Conservation (phyloP, 345 rosid species). For the Dipteronia sinensis region DNA sequence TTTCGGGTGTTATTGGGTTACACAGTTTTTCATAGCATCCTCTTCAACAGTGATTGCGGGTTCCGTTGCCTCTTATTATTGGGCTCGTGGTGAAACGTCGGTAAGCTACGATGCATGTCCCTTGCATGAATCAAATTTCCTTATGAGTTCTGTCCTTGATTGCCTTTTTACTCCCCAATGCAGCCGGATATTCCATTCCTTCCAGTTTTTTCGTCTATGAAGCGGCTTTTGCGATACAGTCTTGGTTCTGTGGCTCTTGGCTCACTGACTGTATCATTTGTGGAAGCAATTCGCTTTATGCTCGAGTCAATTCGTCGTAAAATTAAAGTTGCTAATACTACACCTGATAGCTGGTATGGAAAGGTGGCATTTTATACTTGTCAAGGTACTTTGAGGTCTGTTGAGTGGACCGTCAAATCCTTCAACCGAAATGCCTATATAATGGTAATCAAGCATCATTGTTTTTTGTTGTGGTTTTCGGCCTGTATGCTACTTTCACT, state of each 20-base stretch:
- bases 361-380: conserved; percentile 60
- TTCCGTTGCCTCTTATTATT: conserved; percentile 94
- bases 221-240: conserved; percentile 79
- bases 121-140: background rate
- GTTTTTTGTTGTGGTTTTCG: background rate
- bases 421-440: conserved; percentile 95
- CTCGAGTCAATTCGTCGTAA: conserved; percentile 87
- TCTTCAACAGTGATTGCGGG: conserved; percentile 92
- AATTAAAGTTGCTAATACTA: conserved; percentile 52
- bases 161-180: conserved; percentile 30
- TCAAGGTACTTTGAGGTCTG: conserved; percentile 53
- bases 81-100: conserved; percentile 88
- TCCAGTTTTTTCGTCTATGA: conserved; percentile 95
- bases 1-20: conserved; percentile 96
- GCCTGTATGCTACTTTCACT: background rate
- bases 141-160: background rate
- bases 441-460: conserved; percentile 60
- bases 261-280: conserved; percentile 80
- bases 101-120: conserved; percentile 40
- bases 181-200: conserved; percentile 95
- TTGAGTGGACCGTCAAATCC: conserved; percentile 85
- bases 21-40: conserved; percentile 82
- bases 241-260: conserved; percentile 96
- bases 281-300: conserved; percentile 88
- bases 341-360: conserved; percentile 67